Conservation (phyloP, 2,329 filamentous ascomycete species). For the Curvularia hawaiiensis region DNA sequence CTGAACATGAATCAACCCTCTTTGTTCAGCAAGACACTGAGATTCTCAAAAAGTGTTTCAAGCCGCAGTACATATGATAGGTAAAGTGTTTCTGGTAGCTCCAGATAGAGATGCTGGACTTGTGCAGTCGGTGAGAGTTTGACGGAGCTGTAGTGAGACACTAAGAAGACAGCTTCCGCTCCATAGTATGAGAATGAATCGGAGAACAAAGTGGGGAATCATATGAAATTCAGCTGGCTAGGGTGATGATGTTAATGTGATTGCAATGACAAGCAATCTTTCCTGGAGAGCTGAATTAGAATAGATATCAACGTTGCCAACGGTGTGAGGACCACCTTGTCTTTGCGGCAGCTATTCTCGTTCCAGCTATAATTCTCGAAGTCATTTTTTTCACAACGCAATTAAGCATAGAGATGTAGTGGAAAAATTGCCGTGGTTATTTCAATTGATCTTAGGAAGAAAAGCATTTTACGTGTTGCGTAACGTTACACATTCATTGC, state of each 20-base stretch:
- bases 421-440: not conserved
- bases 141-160: not conserved
- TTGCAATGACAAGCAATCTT: not conserved
- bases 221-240: not conserved
- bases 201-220: not conserved
- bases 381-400: no score
- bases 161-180: not conserved
- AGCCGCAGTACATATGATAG: not conserved
- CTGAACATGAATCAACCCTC: not conserved
- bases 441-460: not conserved
- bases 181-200: not conserved
- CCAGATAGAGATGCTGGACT: not conserved
- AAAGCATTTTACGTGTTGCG: not conserved
- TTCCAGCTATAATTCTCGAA: no score
- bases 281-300: not conserved
- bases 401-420: no score
- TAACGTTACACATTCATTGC: not conserved
- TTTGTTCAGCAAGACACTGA: not conserved
- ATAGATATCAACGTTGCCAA: not conserved
- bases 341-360: not conserved
- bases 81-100: not conserved
- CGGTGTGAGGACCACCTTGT: not conserved
- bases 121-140: not conserved
- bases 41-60: not conserved
- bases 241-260: not conserved